Base-by-base conservation (phyloP, 2,329 filamentous ascomycete species). In the Capronia americana region DNA sequence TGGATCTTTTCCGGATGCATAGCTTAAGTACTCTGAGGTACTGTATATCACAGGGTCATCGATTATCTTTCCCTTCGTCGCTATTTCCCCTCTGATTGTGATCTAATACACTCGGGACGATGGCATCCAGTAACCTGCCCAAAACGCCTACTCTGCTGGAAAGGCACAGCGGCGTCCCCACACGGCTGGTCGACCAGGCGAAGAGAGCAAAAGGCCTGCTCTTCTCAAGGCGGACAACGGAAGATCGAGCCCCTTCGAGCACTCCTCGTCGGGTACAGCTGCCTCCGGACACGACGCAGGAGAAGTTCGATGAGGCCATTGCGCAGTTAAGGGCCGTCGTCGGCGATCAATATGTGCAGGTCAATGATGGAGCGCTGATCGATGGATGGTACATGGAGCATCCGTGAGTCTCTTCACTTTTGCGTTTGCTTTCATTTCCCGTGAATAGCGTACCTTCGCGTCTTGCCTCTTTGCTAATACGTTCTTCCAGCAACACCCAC, bases 361-460 rank as follows among this genome's bases (percentile, higher is more conserved):
- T 63, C 51, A 63, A 63, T 24, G 60, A 63, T n/a, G 60, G 51
- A 0, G 60, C 60, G 44, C 53, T 63, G 34, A 53, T 63, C 17
- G 60, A 63, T 34, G 60, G 60, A 10, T 63, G 60, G 60, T 63
- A 63, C 38, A 63, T 63, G 60, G 60, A 63, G 50, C 60, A 63
- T 50, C 60, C 60, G 60, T 57, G 26, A 28, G 60, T 63, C 10
- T 48, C 4, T 48, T 20, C 17, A 48, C 23, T 34, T 34, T 34
- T 11, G 32, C 10, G 8, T 1, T 32, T 10, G 17, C 34, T 26
- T 38, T 24, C 11, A 4, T 11, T 23, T 44, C 10, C 1, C 30
- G 1, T 1, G 2, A 32, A 7, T 5, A 0, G 8, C 12, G 10
- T 51, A 8, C 3, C 51, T 32, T n/a, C 5, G 20, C 14, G 23